phyloP scores from a whole-genome alignment of 768 basidiomycete genomes.

The Mycena vitilis region DNA sequence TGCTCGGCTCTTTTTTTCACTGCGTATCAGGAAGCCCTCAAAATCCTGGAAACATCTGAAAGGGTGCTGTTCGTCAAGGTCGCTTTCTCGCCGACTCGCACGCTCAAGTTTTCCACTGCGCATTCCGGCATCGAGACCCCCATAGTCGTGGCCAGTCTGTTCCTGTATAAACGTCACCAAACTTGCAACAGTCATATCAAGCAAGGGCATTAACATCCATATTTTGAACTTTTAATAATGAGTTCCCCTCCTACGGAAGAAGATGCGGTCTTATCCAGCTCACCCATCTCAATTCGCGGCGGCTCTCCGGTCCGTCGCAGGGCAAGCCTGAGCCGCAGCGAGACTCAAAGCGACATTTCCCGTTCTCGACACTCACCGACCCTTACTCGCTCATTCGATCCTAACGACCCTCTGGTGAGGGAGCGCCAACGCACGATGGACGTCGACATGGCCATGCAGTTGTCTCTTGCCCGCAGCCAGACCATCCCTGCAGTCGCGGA shows the following conservation, averaged over 20 bases:
- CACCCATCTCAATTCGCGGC: constrained; percentile 55
- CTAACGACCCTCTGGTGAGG: constrained; percentile 76
- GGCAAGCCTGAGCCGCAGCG: constrained; percentile 51
- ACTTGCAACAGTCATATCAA: constrained; percentile 4
- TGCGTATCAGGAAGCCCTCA: too few species aligned
- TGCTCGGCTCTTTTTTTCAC: neutral
- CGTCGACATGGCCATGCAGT: constrained; percentile 89
- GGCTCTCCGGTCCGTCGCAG: constrained; percentile 55
- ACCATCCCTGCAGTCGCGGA: constrained; percentile 58
- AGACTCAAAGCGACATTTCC: constrained; percentile 45
- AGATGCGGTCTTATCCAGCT: constrained; percentile 47
- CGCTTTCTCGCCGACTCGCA: constrained; percentile 1
- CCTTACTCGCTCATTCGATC: constrained; percentile 70
- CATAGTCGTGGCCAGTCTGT: constrained; percentile 4
- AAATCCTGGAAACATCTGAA: neutral
- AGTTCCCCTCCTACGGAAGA: constrained; percentile 51
- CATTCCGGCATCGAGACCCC: constrained; percentile 11
- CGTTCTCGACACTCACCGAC: constrained; percentile 72
- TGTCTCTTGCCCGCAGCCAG: constrained; percentile 77
- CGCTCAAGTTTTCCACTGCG: constrained; percentile 8
- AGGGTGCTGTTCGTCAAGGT: neutral
- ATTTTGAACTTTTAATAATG: constrained; percentile 41
- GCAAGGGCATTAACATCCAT: constrained; percentile 3
- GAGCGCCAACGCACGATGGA: constrained; percentile 96
- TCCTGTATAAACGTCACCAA: neutral